Evolutionary conservation across 179 eudicot species (phyloP), one percentile per base, ranked within the genome.

Genomic region (Beta corolliflora): DNA sequence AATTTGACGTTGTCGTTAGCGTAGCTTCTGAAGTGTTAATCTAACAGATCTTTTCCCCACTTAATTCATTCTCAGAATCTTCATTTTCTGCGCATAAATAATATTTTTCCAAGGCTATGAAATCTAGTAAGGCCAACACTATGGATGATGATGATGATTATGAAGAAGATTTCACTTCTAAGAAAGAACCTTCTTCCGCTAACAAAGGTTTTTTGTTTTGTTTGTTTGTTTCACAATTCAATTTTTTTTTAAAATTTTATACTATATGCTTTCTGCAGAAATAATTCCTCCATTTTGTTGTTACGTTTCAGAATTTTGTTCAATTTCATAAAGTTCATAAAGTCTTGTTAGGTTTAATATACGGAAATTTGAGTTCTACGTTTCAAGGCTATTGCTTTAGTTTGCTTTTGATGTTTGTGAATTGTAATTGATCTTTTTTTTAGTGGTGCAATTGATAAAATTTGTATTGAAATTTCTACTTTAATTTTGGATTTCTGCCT

Each of bases 121-220:
- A 85, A 9, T 80, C 89, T 61, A 82, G 75, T 53, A 84, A 77
- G 48, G 80, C 80, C 25, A 82, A 72, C 60, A 83, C 13, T 76
- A 78, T 56, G 21, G 89, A 87, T 14, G 87, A 87, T 11, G 89
- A 87, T 46, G 89, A 80, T 52, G 89, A 84, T 1, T 87, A 73
- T 36, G 89, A 84, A 15, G 89, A 85, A 14, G 89, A 85, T 82
- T 82, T 82, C 79, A 69, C 64, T 59, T 79, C 84, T 31, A 87
- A 75, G 48, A 86, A 76, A 71, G 83, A 86, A 19, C 50, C 46
- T 45, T 77, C 86, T 80, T 83, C 84, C 31, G 73, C 66, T 76
- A 77, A 16, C 53, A 87, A 83, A 82, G 87, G 87, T 85, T 15
- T 14, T 45, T 31, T 21, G 63, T 82, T 81, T 52, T 6, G 4